Evolutionary conservation across 768 basidiomycete genomes (phyloP).

Genomic region (Suillus hirtellus): DNA sequence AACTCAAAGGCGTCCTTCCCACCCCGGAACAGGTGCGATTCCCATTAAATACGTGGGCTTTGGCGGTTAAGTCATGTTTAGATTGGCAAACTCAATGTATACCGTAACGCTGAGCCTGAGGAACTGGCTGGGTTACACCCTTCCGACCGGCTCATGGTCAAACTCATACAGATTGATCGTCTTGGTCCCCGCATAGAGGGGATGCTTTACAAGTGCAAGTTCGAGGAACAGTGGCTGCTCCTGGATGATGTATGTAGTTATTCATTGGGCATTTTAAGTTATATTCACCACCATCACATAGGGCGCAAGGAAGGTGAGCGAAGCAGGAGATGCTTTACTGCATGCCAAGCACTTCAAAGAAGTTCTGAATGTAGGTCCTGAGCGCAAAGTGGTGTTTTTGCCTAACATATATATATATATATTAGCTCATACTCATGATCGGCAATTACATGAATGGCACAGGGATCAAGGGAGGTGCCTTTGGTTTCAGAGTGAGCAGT

Average conservation of each 20-base stretch:
- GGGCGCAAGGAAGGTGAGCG: slow-evolving; percentile 79
- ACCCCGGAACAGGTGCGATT: slow-evolving; percentile 80
- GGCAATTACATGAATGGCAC: slow-evolving; percentile 99
- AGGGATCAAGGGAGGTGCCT: slow-evolving; percentile 94
- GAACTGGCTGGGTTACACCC: slow-evolving; percentile 89
- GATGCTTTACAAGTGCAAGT: slow-evolving; percentile 92
- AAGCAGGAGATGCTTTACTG: slow-evolving; percentile 78
- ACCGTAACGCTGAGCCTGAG: slow-evolving; percentile 81
- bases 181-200: slow-evolving; percentile 85
- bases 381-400: slow-evolving; percentile 20
- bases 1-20: slow-evolving; percentile 84
- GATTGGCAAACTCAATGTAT: slow-evolving; percentile 88
- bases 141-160: slow-evolving; percentile 95
- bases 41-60: background rate
- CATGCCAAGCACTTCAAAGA: slow-evolving; percentile 89
- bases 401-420: slow-evolving; percentile 5
- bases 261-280: background rate
- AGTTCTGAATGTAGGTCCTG: slow-evolving; percentile 65
- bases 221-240: slow-evolving; percentile 82
- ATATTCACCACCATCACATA: slow-evolving; percentile 29
- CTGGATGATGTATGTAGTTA: slow-evolving; percentile 68
- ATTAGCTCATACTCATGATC: slow-evolving; percentile 84
- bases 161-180: slow-evolving; percentile 91
- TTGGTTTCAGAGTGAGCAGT: slow-evolving; percentile 95
- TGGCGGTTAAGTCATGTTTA: slow-evolving; percentile 27